Percentiles rank a stretch among this genome's conserved stretches.
Conservation (phyloP, 208 protist genomes). For the Trypanosoma cruzi region DNA sequence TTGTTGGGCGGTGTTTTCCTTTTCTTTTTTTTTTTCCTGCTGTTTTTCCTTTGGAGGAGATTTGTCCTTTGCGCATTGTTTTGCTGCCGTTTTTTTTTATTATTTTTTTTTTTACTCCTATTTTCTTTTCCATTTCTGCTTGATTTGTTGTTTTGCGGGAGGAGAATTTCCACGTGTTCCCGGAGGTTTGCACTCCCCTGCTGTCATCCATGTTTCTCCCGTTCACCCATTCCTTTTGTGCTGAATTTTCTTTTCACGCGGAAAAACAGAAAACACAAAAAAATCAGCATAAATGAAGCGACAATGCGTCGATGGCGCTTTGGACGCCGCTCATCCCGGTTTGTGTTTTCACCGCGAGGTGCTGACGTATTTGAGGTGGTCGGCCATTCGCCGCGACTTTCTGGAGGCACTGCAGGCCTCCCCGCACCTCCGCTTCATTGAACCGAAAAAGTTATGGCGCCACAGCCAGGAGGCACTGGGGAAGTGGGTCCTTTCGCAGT, state of each 20-base stretch:
- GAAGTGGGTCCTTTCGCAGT: constrained; percentile 89
- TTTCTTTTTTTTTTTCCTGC: constrained; percentile 5
- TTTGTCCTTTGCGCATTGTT: too few relatives aligned
- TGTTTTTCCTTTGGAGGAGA: neutral
- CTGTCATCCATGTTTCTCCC: too few relatives aligned
- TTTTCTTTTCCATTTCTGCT: neutral
- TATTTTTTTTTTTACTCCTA: neutral
- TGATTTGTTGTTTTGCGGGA: neutral
- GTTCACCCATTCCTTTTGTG: neutral
- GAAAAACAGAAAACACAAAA: neutral
- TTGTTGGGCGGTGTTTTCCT: neutral
- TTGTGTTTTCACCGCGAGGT: constrained; percentile 83
- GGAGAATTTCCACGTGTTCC: too few relatives aligned
- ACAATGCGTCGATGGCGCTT: constrained; percentile 21
- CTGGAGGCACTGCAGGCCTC: constrained; percentile 47
- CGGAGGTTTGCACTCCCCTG: too few relatives aligned
- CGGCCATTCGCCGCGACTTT: constrained; percentile 65
- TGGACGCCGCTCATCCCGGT: constrained; percentile 57
- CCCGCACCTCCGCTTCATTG: constrained; percentile 42
- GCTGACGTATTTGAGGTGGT: constrained; percentile 72
- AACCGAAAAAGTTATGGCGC: constrained; percentile 84
- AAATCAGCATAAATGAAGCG: constrained; percentile 53
- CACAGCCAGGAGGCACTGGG: constrained; percentile 86
- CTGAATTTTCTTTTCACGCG: neutral
- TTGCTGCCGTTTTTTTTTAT: neutral